Percentiles rank a stretch among this genome's conserved stretches.
These are phyloP conservation scores for Colletotrichum brevisporum DNA, from an alignment of 2,329 filamentous ascomycete genomes.

Conservation along the genomic window DNA sequence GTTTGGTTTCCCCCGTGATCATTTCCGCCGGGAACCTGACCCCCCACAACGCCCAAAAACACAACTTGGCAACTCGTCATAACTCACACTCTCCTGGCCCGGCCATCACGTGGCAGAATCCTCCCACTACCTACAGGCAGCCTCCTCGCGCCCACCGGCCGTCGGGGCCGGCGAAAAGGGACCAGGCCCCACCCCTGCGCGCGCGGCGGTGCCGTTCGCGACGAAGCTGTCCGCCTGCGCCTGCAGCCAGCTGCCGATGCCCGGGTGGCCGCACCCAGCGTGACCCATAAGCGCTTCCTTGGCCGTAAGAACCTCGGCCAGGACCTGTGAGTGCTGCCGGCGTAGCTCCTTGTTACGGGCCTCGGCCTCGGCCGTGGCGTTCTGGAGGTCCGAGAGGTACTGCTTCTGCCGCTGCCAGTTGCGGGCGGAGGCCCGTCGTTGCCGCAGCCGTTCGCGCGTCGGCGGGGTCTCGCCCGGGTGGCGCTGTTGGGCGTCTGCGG, in stretches of 20 bases:
- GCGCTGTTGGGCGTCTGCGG: background rate
- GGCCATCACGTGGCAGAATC: no score
- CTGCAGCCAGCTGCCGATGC: slow-evolving; percentile 28
- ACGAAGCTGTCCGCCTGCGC: slow-evolving; percentile 21
- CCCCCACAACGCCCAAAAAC: no score
- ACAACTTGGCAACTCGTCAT: no score
- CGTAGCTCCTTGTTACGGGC: slow-evolving; percentile 17
- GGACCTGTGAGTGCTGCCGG: slow-evolving; percentile 11
- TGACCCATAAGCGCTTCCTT: slow-evolving; percentile 37
- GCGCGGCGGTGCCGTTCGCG: background rate
- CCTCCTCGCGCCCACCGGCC: no score
- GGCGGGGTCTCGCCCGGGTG: background rate
- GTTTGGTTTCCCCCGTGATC: no score
- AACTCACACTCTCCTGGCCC: no score
- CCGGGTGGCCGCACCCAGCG: slow-evolving; percentile 28
- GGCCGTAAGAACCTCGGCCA: slow-evolving; percentile 14
- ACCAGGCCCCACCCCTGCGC: background rate
- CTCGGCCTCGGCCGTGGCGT: slow-evolving; percentile 12
- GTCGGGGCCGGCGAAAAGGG: no score
- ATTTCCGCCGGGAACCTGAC: no score
- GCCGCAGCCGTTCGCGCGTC: slow-evolving; percentile 23
- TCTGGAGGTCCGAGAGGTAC: slow-evolving; percentile 21
- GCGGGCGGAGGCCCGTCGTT: slow-evolving; percentile 34
- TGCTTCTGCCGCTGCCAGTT: slow-evolving; percentile 39
- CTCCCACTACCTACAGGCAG: no score